Conservation (phyloP, 768 basidiomycete species). For the Gelatoporia subvermispora region DNA sequence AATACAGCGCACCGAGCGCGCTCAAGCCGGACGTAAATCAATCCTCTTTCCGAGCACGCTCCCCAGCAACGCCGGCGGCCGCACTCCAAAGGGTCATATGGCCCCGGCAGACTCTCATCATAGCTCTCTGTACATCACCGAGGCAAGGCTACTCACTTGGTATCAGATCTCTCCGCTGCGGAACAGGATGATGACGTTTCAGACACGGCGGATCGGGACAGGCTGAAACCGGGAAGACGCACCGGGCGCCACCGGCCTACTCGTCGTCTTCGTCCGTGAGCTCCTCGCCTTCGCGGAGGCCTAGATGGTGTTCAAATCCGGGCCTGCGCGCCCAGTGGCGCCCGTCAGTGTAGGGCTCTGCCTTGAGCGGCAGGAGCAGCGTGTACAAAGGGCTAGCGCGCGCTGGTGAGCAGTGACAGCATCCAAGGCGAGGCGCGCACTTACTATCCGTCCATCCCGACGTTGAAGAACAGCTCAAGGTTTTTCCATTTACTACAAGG, state of each 20-base stretch:
- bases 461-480: conserved; percentile 81
- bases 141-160: too few species aligned
- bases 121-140: background rate
- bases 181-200: background rate
- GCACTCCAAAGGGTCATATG: conserved; percentile 68
- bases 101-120: conserved; percentile 80
- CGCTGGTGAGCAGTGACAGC: background rate
- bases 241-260: conserved; percentile 2
- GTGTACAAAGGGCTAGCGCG: conserved; percentile 62
- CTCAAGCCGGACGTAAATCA: conserved; percentile 58
- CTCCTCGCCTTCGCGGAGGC: conserved; percentile 73
- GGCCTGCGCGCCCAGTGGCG: conserved; percentile 68
- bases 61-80: conserved; percentile 7
- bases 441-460: conserved; percentile 77
- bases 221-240: background rate
- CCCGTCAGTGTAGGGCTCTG: conserved; percentile 83
- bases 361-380: conserved; percentile 75
- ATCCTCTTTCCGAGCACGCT: conserved; percentile 41
- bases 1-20: conserved; percentile 1
- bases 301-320: conserved; percentile 58
- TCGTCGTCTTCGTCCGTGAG: conserved; percentile 76
- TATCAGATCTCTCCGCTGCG: too few species aligned
- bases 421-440: conserved; percentile 27
- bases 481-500: conserved; percentile 52
- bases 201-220: too few species aligned